phyloP scores from a whole-genome alignment of 495 filamentous ascomycete genomes.

The Sordaria brevicollis region DNA sequence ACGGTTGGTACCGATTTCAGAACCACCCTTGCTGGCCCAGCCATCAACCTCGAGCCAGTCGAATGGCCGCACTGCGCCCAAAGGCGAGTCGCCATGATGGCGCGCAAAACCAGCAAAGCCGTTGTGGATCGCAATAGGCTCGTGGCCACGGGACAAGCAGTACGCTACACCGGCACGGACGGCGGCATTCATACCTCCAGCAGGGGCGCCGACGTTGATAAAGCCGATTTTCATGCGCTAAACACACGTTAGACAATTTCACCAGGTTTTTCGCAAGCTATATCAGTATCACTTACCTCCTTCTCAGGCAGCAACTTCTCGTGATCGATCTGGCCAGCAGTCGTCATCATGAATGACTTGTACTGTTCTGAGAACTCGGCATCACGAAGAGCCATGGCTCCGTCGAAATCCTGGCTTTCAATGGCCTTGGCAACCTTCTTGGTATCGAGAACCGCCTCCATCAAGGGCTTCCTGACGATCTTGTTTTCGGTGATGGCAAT shows the following conservation, averaged over 20 bases:
- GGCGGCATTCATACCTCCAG: constrained; percentile 98
- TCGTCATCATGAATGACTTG: constrained; percentile 80
- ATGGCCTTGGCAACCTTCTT: constrained; percentile 76
- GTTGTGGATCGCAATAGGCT: constrained; percentile 86
- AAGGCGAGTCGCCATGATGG: constrained; percentile 73
- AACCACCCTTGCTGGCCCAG: constrained; percentile 95
- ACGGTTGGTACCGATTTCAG: constrained; percentile 96
- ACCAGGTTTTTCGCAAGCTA: background rate
- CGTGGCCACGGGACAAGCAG: constrained; percentile 87
- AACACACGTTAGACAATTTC: constrained; percentile 9
- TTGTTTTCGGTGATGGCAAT: constrained; percentile 98
- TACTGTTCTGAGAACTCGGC: constrained; percentile 93
- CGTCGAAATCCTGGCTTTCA: constrained; percentile 66
- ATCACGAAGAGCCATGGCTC: constrained; percentile 78
- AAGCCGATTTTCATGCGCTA: constrained; percentile 89
- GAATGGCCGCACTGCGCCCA: constrained; percentile 74
- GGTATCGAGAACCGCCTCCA: constrained; percentile 79
- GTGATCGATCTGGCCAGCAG: constrained; percentile 41
- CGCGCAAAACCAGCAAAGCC: constrained; percentile 92
- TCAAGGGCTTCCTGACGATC: constrained; percentile 76
- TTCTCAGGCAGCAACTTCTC: constrained; percentile 49
- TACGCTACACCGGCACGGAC: constrained; percentile 94
- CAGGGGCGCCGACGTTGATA: constrained; percentile 93
- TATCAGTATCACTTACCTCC: constrained; percentile 45
- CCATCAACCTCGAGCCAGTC: constrained; percentile 87